Conservation (phyloP, 306 rosid species). For the Ammopiptanthus mongolicus region DNA sequence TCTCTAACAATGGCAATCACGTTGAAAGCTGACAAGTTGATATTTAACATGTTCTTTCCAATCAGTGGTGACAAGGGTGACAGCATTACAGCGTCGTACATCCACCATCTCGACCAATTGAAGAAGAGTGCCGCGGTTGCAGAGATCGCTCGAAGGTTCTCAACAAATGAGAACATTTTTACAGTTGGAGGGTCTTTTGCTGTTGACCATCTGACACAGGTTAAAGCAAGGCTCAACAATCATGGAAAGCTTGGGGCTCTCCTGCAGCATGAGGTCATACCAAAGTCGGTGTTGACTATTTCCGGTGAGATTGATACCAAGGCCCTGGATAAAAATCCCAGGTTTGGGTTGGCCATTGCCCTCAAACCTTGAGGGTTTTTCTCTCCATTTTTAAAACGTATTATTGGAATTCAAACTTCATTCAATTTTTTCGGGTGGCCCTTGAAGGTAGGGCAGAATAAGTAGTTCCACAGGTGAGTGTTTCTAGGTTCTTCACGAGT, state of each 20-base stretch:
- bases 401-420: conserved; percentile 26
- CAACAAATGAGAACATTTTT: conserved; percentile 80
- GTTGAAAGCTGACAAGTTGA: not conserved
- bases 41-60: conserved; percentile 17
- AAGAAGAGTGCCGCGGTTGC: conserved; percentile 76
- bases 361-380: conserved; percentile 74
- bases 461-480: conserved; percentile 57
- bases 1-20: not conserved
- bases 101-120: conserved; percentile 66
- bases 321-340: conserved; percentile 74
- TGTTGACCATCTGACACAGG: conserved; percentile 65
- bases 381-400: not conserved
- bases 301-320: conserved; percentile 93
- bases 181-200: conserved; percentile 86
- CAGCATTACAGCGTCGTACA: conserved; percentile 67
- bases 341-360: conserved; percentile 78
- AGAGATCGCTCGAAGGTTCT: conserved; percentile 72
- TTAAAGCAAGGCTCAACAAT: conserved; percentile 87
- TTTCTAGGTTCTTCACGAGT: conserved; percentile 31
- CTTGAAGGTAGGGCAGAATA: conserved; percentile 55
- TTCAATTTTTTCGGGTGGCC: conserved; percentile 65
- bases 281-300: conserved; percentile 80
- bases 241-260: conserved; percentile 80
- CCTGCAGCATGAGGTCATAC: conserved; percentile 83
- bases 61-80: conserved; percentile 93